phyloP scores from a whole-genome alignment of 108 stramenopile genomes.

The Stephanodiscus minutulus region DNA sequence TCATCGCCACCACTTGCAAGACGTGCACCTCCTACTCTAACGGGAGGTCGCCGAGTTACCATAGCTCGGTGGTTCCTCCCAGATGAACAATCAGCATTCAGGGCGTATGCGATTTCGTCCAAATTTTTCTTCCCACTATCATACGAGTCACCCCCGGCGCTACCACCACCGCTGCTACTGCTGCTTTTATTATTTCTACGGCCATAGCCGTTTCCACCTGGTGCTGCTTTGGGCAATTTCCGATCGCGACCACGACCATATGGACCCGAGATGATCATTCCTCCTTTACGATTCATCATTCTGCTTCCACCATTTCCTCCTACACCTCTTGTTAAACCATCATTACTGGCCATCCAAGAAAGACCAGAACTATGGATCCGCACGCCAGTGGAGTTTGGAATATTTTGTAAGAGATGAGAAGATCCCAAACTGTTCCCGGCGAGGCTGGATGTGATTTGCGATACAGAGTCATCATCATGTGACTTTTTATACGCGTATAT shows the following conservation, averaged over 20 bases:
- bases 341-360: conserved; percentile 19
- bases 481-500: conserved; percentile 41
- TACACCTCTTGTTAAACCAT: not conserved
- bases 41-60: conserved; percentile 5
- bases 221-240: conserved; percentile 5
- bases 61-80: conserved; percentile 24
- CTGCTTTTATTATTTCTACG: not conserved
- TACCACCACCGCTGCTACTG: not conserved
- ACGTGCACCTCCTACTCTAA: conserved; percentile 7
- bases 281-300: conserved; percentile 24
- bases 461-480: conserved; percentile 46
- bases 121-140: conserved; percentile 16
- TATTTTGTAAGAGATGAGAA: conserved; percentile 17
- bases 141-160: conserved; percentile 6
- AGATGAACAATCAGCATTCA: conserved; percentile 22
- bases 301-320: conserved; percentile 9
- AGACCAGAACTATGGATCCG: conserved; percentile 4
- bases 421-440: conserved; percentile 31
- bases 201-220: not conserved
- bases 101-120: conserved; percentile 36
- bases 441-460: conserved; percentile 53
- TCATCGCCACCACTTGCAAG: conserved; percentile 26
- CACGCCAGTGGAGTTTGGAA: conserved; percentile 19
- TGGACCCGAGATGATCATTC: conserved; percentile 7
- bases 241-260: conserved; percentile 31